Percentiles rank a stretch among this genome's conserved stretches.
phyloP scores from a whole-genome alignment of 352 stramenopile species.

The Phytophthora quininea region DNA sequence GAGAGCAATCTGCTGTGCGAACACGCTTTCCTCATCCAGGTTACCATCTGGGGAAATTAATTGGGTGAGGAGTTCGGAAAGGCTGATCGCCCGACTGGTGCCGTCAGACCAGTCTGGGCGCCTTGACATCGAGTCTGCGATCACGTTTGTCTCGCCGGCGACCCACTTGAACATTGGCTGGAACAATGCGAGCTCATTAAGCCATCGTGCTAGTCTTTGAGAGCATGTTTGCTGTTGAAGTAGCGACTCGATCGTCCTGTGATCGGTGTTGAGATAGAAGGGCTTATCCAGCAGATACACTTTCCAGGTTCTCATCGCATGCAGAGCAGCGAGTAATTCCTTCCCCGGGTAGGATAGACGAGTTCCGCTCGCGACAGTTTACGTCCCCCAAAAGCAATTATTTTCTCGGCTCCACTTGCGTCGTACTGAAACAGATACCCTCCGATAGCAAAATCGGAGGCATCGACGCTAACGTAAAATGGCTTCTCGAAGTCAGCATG shows the following conservation, averaged over 20 bases:
- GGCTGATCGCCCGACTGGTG: neutral
- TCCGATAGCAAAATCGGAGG: constrained; percentile 12
- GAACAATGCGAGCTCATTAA: constrained; percentile 10
- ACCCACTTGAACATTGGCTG: constrained; percentile 9
- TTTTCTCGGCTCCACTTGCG: neutral
- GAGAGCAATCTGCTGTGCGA: neutral
- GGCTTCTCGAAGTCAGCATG: constrained; percentile 6
- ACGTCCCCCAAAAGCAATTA: constrained; percentile 12
- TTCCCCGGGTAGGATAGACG: constrained; percentile 12
- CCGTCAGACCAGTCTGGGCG: neutral
- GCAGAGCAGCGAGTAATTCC: constrained; percentile 5
- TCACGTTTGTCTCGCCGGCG: neutral
- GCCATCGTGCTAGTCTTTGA: constrained; percentile 1
- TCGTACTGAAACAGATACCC: constrained; percentile 12
- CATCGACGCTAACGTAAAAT: constrained; percentile 12
- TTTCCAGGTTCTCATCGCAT: constrained; percentile 13
- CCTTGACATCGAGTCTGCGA: constrained; percentile 3
- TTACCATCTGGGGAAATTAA: neutral
- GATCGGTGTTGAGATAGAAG: constrained; percentile 16
- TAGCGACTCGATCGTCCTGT: constrained; percentile 15
- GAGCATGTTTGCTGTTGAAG: constrained; percentile 8
- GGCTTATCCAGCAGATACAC: constrained; percentile 22
- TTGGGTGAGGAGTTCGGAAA: neutral
- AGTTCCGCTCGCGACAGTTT: constrained; percentile 15
- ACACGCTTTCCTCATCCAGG: neutral